Base-by-base conservation (phyloP, 2,329 filamentous ascomycete species). In the Cryoendolithus antarcticus region DNA sequence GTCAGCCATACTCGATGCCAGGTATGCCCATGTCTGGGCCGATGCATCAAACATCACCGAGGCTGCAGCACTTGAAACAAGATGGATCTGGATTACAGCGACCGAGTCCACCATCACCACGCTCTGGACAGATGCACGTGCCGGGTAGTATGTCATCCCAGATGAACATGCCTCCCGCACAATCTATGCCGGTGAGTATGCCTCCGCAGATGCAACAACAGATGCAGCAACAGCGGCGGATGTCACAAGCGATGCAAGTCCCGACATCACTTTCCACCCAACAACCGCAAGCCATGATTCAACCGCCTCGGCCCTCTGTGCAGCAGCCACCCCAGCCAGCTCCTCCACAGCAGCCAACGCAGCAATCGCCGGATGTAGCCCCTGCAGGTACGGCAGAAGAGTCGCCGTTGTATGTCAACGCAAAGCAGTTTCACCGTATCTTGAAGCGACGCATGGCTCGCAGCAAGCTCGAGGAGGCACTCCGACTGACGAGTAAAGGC, bases 401-500 rank as follows among this genome's bases (percentile, higher is more conserved):
- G 57, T 89, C 89, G 0, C 91, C 91, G 0, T 69, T 98, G 1
- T 98, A 98, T 52, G 91, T 98, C 55, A 98, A 98, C 54, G 91
- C 91, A 4, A 98, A 98, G 61, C 91, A 98, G 56, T 98, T 98
- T 52, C 91, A 98, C 59, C 82, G 91, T 19, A 98, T 98, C 36
- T 65, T 98, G 39, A 96, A 98, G 69, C 76, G 91, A 42, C 77
- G 91, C 43, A 86, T 96, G 47, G 91, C 91, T 6, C 76, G 91
- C 28, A 91, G 96, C 62, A 86, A 85, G 59, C 70, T 98, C 10
- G 91, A 98, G 60, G 91, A 98, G 60, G 84, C 88, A 39, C 65
- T 98, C 32, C 77, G 91, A 32, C 67, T 96, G 42, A 96, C 91
- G 0, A 93, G 82, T 7, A 98, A 98, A 64, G 89, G 89, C 19